phyloP scores from a whole-genome alignment of 2,329 filamentous ascomycete genomes.

The Furcasterigmium furcatum region DNA sequence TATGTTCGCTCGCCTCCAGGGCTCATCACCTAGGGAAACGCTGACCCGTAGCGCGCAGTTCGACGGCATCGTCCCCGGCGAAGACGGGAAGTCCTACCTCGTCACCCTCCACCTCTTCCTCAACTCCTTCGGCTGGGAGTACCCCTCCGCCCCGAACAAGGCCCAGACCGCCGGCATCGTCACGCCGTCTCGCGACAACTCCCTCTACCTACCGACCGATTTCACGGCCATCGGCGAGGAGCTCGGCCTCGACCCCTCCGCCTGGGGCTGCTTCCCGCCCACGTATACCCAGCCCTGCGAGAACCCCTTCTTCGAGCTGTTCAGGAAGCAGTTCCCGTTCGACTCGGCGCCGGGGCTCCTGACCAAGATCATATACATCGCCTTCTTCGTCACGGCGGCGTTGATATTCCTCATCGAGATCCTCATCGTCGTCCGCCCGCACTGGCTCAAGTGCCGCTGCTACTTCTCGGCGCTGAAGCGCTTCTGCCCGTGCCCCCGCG shows the following conservation, averaged over 20 bases:
- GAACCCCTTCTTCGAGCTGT: constrained; percentile 7
- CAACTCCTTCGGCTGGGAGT: constrained; percentile 9
- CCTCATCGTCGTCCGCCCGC: constrained; percentile 5
- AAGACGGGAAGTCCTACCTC: constrained; percentile 3
- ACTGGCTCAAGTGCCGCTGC: constrained; percentile 9
- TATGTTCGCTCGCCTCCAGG: background rate
- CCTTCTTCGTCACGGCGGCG: background rate
- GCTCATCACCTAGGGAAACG: background rate
- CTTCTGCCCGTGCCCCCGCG: constrained; percentile 10
- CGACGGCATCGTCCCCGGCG: constrained; percentile 8
- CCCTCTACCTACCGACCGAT: constrained; percentile 6
- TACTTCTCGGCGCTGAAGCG: constrained; percentile 9
- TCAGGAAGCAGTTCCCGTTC: background rate
- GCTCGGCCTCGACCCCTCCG: constrained; percentile 1
- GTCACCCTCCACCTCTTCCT: constrained; percentile 10
- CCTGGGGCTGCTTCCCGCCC: constrained; percentile 9
- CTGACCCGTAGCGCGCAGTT: constrained; percentile 3
- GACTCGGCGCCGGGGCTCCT: background rate
- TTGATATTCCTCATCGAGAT: constrained; percentile 1
- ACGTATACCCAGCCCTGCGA: constrained; percentile 4
- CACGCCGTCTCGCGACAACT: background rate
- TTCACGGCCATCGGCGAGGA: constrained; percentile 6
- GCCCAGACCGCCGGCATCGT: constrained; percentile 3
- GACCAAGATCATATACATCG: background rate
- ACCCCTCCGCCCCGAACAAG: constrained; percentile 3